A percentile compares a stretch with the other conserved stretches of the same genome.
phyloP scores from a whole-genome alignment of 495 filamentous ascomycete genomes.

The Talaromyces nanjingensis region DNA sequence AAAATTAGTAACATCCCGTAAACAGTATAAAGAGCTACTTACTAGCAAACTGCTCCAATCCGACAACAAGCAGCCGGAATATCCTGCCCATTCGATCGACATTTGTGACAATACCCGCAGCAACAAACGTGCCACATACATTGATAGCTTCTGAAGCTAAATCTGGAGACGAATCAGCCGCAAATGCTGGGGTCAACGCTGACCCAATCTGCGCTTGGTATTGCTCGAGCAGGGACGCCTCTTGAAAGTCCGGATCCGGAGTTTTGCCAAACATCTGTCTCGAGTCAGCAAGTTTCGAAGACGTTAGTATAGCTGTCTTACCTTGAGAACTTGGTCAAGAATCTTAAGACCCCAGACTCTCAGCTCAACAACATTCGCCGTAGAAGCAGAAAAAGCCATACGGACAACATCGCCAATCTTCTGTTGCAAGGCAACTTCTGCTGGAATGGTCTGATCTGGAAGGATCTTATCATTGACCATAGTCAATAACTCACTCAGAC shows the following conservation, averaged over 20 bases:
- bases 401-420: conserved; percentile 89
- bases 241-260: conserved; percentile 92
- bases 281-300: neutral
- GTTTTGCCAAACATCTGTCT: conserved; percentile 82
- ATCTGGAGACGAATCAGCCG: conserved; percentile 90
- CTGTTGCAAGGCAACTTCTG: conserved; percentile 68
- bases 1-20: conserved; percentile 10
- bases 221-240: conserved; percentile 91
- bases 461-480: conserved; percentile 67
- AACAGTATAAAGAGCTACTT: conserved; percentile 8
- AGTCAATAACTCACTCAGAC: conserved; percentile 74
- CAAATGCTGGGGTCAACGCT: conserved; percentile 92
- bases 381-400: conserved; percentile 97
- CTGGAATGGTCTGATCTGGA: conserved; percentile 60
- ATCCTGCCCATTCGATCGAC: conserved; percentile 98
- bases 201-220: conserved; percentile 98
- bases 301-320: conserved; percentile 16
- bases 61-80: conserved; percentile 82
- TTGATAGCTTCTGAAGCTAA: conserved; percentile 92
- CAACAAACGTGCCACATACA: conserved; percentile 95
- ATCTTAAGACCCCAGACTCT: conserved; percentile 86
- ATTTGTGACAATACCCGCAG: conserved; percentile 94
- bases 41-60: conserved; percentile 87
- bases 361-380: conserved; percentile 82
- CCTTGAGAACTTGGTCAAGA: conserved; percentile 81